Percentiles rank a stretch among this genome's conserved stretches.
These are phyloP conservation scores for Lophiotrema nucula DNA, from an alignment of 495 filamentous ascomycete genomes.

Conservation along the genomic window DNA sequence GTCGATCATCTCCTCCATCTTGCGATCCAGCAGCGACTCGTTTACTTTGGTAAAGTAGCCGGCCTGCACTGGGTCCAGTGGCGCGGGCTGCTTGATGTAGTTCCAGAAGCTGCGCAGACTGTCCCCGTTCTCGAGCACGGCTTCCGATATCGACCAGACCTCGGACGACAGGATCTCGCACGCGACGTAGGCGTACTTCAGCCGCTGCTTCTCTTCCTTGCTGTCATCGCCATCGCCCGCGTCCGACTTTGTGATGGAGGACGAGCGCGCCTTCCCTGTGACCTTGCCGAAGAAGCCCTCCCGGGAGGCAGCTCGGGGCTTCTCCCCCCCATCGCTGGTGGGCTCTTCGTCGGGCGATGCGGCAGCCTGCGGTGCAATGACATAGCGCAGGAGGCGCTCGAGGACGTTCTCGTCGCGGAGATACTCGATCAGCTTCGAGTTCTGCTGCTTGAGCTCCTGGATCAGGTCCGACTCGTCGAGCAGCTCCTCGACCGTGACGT, in stretches of 20 bases:
- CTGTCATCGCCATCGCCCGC: conserved; percentile 41
- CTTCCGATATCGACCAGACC: conserved; percentile 92
- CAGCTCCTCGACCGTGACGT: conserved; percentile 92
- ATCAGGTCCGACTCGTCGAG: conserved; percentile 94
- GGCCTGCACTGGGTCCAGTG: conserved; percentile 87
- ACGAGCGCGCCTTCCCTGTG: conserved; percentile 31
- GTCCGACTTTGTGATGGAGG: conserved; percentile 35
- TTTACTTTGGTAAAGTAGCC: conserved; percentile 99
- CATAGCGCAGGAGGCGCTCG: conserved; percentile 84
- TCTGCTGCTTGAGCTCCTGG: conserved; percentile 96
- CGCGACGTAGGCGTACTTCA: conserved; percentile 87
- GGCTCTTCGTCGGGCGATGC: conserved; percentile 56
- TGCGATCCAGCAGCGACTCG: conserved; percentile 91
- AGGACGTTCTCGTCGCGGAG: conserved; percentile 84
- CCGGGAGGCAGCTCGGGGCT: conserved; percentile 40
- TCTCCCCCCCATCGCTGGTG: conserved; percentile 60
- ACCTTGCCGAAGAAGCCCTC: conserved; percentile 40
- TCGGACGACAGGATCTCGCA: conserved; percentile 94
- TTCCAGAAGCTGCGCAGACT: conserved; percentile 84
- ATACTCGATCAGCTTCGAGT: conserved; percentile 96
- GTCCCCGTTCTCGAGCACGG: conserved; percentile 78
- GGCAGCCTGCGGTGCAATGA: conserved; percentile 69
- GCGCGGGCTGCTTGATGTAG: conserved; percentile 74
- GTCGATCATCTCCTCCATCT: conserved; percentile 93
- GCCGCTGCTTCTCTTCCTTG: conserved; percentile 72